Evolutionary conservation across 179 eudicot genomes (phyloP), one percentile per base, ranked within the genome.

Genomic region (Beta lomatogona): DNA sequence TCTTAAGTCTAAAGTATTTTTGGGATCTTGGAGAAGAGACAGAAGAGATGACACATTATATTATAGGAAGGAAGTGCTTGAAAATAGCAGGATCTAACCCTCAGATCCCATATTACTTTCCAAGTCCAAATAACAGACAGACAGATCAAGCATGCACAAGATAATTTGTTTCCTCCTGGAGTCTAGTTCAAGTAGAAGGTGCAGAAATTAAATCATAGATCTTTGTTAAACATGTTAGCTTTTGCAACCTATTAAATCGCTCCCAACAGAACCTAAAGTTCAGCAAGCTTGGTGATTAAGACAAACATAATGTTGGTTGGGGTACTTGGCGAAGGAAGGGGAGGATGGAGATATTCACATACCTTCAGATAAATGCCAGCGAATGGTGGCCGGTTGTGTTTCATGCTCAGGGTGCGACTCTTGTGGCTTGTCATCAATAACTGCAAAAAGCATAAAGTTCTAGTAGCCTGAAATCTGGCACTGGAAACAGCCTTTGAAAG

Each of bases 281-380:
- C 14, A 67, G 53, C 73, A 77, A 69, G 67, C 74, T 36, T 6
- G 25, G 67, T 13, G 18, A 44, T 46, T 66, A 55, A 61, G 52
- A 63, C 22, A n/a, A 3, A 12, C 45, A 57, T 22, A 74, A 8
- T n/a, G 4, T 41, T 67, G 7, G 12, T 46, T 14, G 4, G 60
- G 25, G 45, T 45, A 48, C 4, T 8, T 11, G 6, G 21, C 6
- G 3, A 9, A 19, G 13, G 14, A 10, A 18, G 10, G 8, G 61
- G 19, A 81, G 46, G n/a, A 21, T 48, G 50, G 7, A 52, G 58
- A 46, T 21, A 61, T 72, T 55, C 69, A 70, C 80, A 21, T 60
- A 94, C 98, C 98, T 93, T 94, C 95, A 79, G 97, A 90, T 46
- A 94, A 85, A 88, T 94, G 97, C 97, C 98, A 94, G 45, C 95